Percentiles rank a stretch among this genome's conserved stretches.
Conservation (phyloP, 495 filamentous ascomycete species). For the Penicillium macrosclerotiorum region DNA sequence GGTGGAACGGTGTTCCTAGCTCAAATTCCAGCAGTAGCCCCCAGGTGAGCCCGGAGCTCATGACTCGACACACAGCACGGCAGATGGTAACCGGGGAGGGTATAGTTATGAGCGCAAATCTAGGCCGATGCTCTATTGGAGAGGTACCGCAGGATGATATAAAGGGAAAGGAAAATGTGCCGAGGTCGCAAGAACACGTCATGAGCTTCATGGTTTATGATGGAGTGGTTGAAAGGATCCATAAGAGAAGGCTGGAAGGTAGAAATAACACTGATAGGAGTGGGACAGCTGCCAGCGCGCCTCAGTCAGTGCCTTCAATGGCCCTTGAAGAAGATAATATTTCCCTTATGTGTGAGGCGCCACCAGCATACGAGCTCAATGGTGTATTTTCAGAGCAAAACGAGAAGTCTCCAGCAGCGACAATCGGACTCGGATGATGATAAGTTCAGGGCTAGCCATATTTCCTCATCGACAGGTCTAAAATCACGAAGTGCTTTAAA, state of each 20-base stretch:
- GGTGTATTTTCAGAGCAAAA: background rate
- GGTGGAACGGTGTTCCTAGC: background rate
- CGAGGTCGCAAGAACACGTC: conserved; percentile 18
- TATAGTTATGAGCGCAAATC: conserved; percentile 29
- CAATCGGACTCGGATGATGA: conserved; percentile 2
- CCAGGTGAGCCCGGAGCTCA: background rate
- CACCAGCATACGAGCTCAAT: conserved; percentile 17
- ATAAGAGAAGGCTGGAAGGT: background rate
- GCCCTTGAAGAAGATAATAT: background rate
- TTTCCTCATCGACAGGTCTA: no score
- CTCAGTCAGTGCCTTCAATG: background rate
- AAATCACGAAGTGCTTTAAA: no score
- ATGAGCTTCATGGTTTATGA: conserved; percentile 40
- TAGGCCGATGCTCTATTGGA: conserved; percentile 18
- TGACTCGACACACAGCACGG: background rate
- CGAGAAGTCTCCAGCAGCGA: conserved; percentile 13
- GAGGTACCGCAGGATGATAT: background rate
- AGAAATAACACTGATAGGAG: background rate
- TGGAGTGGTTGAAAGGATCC: background rate
- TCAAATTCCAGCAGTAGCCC: background rate
- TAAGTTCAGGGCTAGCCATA: background rate
- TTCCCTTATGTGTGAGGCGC: conserved; percentile 6
- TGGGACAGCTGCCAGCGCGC: background rate
- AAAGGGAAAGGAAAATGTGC: background rate
- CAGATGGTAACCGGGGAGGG: conserved; percentile 28